Conservation (phyloP, 164 flowering plant species). For the Annona cherimola region DNA sequence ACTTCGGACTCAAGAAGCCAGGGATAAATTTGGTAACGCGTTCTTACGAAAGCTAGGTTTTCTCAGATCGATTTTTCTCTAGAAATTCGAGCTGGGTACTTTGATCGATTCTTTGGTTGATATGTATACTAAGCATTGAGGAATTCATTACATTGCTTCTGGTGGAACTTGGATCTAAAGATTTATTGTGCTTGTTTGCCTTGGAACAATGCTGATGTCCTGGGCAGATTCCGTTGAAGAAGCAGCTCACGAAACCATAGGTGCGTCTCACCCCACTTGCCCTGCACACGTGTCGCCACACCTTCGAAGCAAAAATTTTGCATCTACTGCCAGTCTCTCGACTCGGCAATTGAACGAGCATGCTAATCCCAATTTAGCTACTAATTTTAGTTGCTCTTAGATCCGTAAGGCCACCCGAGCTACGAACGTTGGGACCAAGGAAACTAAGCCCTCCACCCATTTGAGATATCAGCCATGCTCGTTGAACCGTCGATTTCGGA, state of each 20-base stretch:
- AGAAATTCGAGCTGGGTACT: too few relatives aligned
- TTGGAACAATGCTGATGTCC: slow-evolving; percentile 4
- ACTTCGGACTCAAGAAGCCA: too few relatives aligned
- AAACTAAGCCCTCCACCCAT: slow-evolving; percentile 12
- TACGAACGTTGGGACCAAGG: not conserved
- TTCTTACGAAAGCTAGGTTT: too few relatives aligned
- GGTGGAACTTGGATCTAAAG: not conserved
- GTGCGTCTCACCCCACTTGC: slow-evolving; percentile 2
- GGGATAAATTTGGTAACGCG: too few relatives aligned
- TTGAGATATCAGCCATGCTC: slow-evolving; percentile 22
- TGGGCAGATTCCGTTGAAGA: slow-evolving; percentile 13
- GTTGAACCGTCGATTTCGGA: slow-evolving; percentile 21
- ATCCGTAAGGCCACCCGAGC: not conserved
- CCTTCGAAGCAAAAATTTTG: not conserved
- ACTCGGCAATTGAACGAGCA: not conserved
- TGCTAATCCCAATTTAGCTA: not conserved
- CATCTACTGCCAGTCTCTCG: not conserved
- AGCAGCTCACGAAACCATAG: not conserved
- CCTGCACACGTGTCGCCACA: slow-evolving; percentile 10
- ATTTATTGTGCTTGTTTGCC: not conserved
- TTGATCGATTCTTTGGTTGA: not conserved
- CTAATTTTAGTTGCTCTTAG: not conserved
- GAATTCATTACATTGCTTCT: not conserved
- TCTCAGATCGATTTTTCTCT: too few relatives aligned
- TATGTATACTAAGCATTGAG: not conserved